Percentiles rank a stretch among this genome's conserved stretches.
Conservation (phyloP, 2,329 filamentous ascomycete species). For the Alternaria consortialis region DNA sequence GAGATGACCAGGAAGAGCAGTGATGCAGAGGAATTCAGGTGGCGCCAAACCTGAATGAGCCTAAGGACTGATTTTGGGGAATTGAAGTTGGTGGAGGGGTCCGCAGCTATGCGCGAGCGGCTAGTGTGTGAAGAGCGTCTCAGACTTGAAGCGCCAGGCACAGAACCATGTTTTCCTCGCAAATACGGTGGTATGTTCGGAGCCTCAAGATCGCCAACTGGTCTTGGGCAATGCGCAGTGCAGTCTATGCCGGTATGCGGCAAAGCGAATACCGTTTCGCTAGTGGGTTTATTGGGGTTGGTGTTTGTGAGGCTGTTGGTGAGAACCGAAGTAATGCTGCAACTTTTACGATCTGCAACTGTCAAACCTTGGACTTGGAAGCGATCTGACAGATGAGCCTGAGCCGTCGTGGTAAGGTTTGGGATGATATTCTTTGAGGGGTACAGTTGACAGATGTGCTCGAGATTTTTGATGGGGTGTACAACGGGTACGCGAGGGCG, state of each 20-base stretch:
- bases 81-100: conserved; percentile 31
- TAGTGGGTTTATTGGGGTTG: conserved; percentile 5
- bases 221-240: conserved; percentile 31
- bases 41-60: conserved; percentile 33
- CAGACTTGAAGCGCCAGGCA: conserved; percentile 52
- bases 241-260: conserved; percentile 30
- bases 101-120: conserved; percentile 42
- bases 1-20: conserved; percentile 30
- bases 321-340: background rate
- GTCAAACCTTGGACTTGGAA: background rate
- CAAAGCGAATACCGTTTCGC: conserved; percentile 30
- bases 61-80: conserved; percentile 25
- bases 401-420: conserved; percentile 22
- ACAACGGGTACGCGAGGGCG: conserved; percentile 40
- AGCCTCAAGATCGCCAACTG: conserved; percentile 28
- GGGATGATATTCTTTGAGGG: conserved; percentile 17
- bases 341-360: background rate
- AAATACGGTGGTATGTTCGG: conserved; percentile 27
- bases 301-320: conserved; percentile 9
- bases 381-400: conserved; percentile 18
- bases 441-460: conserved; percentile 15
- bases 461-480: conserved; percentile 22
- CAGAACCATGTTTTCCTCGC: conserved; percentile 45
- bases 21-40: conserved; percentile 36
- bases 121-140: conserved; percentile 51